phyloP scores from a whole-genome alignment of 495 filamentous ascomycete species.

The Pyrenopolyporus hunteri region DNA sequence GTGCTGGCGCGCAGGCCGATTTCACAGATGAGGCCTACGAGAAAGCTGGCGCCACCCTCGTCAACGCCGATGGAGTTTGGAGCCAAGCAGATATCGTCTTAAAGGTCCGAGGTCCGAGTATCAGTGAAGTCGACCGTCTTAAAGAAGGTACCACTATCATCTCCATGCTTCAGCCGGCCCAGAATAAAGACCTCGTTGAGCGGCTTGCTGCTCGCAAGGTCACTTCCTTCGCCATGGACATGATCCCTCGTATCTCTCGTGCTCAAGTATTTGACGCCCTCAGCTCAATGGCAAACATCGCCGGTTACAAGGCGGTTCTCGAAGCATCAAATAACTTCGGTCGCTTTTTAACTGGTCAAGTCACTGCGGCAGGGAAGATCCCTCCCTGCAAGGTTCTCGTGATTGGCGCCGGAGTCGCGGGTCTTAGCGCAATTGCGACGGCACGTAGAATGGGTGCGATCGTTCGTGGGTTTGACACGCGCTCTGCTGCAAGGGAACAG shows the following conservation, averaged over 20 bases:
- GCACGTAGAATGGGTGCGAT: slow-evolving; percentile 82
- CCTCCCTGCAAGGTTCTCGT: slow-evolving; percentile 83
- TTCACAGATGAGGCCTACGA: slow-evolving; percentile 74
- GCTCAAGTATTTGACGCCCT: slow-evolving; percentile 81
- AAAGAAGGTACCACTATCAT: slow-evolving; percentile 70
- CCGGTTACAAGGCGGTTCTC: slow-evolving; percentile 83
- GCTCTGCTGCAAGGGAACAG: slow-evolving; percentile 78
- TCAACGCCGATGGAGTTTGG: slow-evolving; percentile 67
- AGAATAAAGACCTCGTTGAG: slow-evolving; percentile 73
- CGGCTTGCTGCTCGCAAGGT: slow-evolving; percentile 66
- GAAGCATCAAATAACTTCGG: slow-evolving; percentile 85
- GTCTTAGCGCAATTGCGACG: slow-evolving; percentile 80
- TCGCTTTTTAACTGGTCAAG: slow-evolving; percentile 80
- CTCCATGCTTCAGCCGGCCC: slow-evolving; percentile 75
- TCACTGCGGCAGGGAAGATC: slow-evolving; percentile 82
- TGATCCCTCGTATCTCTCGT: slow-evolving; percentile 82
- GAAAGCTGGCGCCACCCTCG: slow-evolving; percentile 72
- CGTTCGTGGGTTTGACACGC: slow-evolving; percentile 82
- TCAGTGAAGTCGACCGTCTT: slow-evolving; percentile 65
- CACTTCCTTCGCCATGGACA: slow-evolving; percentile 81
- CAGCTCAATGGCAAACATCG: slow-evolving; percentile 87
- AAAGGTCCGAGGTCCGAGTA: slow-evolving; percentile 75
- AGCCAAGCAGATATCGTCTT: slow-evolving; percentile 73
- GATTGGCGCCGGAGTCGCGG: slow-evolving; percentile 82
- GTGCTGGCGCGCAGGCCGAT: slow-evolving; percentile 74